Evolutionary conservation across 768 basidiomycete genomes (phyloP).

Genomic region (Phylloporus rhodoxanthus): DNA sequence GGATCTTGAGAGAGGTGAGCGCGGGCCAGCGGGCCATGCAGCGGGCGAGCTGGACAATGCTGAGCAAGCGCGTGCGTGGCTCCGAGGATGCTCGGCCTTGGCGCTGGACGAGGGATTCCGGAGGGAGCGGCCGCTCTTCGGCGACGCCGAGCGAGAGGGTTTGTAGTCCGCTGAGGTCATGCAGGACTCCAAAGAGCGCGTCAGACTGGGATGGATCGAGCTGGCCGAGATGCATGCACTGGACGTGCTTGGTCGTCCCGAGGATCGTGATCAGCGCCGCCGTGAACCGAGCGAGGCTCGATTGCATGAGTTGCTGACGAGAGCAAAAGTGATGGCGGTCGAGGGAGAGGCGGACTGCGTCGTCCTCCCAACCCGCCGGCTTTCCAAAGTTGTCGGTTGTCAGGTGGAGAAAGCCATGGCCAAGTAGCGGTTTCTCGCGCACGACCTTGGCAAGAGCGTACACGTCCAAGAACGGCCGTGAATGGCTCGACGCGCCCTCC

Average conservation of each 20-base stretch:
- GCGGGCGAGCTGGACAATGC: slow-evolving; percentile 15
- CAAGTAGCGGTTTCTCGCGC: slow-evolving; percentile 11
- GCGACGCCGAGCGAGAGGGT: slow-evolving; percentile 12
- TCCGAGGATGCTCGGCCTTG: neutral
- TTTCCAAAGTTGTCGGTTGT: slow-evolving; percentile 15
- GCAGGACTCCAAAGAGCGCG: slow-evolving; percentile 8
- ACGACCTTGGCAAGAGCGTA: slow-evolving; percentile 15
- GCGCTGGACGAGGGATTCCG: neutral
- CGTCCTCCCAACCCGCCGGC: slow-evolving; percentile 2
- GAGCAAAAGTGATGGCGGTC: neutral
- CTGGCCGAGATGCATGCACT: slow-evolving; percentile 9
- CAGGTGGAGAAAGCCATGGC: slow-evolving; percentile 9
- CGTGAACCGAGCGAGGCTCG: slow-evolving; percentile 7
- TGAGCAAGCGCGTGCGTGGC: slow-evolving; percentile 3
- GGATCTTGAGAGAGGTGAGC: slow-evolving; percentile 10
- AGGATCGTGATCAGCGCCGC: slow-evolving; percentile 16
- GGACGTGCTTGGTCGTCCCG: slow-evolving; percentile 13
- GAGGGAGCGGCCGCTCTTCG: neutral
- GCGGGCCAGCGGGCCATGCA: slow-evolving; percentile 15
- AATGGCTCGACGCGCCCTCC: neutral
- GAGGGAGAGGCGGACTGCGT: neutral
- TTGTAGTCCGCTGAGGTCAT: slow-evolving; percentile 6
- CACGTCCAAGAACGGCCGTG: slow-evolving; percentile 8
- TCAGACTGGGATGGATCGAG: slow-evolving; percentile 10
- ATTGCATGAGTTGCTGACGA: neutral